phyloP scores from a whole-genome alignment of 108 stramenopile genomes.

The Poteriospumella lacustris region DNA sequence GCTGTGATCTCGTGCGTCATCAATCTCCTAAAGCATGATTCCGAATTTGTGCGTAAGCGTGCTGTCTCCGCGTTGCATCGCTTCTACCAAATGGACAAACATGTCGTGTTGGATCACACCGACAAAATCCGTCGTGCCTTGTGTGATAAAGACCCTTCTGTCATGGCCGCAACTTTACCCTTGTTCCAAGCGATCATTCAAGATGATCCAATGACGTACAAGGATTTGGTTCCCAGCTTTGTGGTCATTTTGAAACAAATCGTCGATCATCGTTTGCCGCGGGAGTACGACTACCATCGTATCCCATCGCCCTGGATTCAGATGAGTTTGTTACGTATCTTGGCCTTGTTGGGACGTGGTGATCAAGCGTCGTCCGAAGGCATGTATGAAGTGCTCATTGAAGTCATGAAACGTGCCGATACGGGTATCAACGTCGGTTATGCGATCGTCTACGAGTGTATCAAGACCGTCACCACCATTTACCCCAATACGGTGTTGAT shows the following conservation, averaged over 20 bases:
- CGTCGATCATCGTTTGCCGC: constrained; percentile 85
- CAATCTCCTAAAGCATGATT: constrained; percentile 49
- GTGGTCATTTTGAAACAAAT: constrained; percentile 95
- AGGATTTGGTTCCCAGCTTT: constrained; percentile 84
- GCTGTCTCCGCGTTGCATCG: constrained; percentile 84
- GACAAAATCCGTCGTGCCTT: constrained; percentile 79
- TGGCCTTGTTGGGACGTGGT: constrained; percentile 77
- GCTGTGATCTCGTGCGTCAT: constrained; percentile 51
- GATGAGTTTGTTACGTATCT: constrained; percentile 82
- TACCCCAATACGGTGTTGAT: constrained; percentile 92
- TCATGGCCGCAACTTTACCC: constrained; percentile 88
- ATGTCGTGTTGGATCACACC: constrained; percentile 64
- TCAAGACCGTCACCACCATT: constrained; percentile 84
- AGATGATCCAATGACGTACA: constrained; percentile 66
- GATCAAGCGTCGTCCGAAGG: constrained; percentile 69
- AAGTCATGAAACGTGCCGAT: constrained; percentile 91
- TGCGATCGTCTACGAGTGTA: constrained; percentile 90
- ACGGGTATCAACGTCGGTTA: constrained; percentile 97
- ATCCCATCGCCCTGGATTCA: constrained; percentile 99
- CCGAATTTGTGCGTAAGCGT: constrained; percentile 65
- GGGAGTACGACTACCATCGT: constrained; percentile 96
- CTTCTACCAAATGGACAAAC: constrained; percentile 78
- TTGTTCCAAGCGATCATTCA: constrained; percentile 75
- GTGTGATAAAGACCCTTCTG: constrained; percentile 87
- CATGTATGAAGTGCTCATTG: constrained; percentile 93